Conservation (phyloP, 192 early-diverging fungal species). For the Gigaspora rosea region DNA sequence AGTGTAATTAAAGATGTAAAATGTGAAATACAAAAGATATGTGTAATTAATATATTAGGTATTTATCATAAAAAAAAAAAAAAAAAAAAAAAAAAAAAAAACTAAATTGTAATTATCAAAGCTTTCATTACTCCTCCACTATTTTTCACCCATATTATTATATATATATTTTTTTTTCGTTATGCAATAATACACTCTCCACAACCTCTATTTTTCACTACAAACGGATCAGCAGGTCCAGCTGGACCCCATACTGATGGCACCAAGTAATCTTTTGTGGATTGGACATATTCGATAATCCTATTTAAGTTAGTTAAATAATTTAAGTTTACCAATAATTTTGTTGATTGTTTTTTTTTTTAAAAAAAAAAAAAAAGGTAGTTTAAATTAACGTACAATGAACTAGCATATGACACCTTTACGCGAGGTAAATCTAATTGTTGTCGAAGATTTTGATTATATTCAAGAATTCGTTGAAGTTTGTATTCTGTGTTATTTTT, state of each 20-base stretch:
- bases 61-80: too few relatives aligned
- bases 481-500: conserved; percentile 48
- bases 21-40: too few relatives aligned
- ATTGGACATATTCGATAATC: conserved; percentile 9
- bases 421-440: conserved; percentile 46
- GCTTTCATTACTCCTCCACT: too few relatives aligned
- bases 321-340: neutral
- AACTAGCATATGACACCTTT: conserved; percentile 44
- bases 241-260: conserved; percentile 22
- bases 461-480: conserved; percentile 41
- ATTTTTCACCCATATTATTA: too few relatives aligned
- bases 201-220: neutral
- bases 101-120: too few relatives aligned
- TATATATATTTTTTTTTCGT: neutral
- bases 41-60: too few relatives aligned
- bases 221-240: conserved; percentile 24
- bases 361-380: neutral
- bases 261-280: conserved; percentile 31
- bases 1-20: too few relatives aligned
- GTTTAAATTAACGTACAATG: conserved; percentile 12
- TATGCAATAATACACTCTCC: neutral
- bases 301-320: neutral
- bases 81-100: too few relatives aligned
- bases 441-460: conserved; percentile 42
- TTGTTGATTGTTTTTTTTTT: neutral